Percentiles rank a stretch among this genome's conserved stretches.
Evolutionary conservation across 2,329 filamentous ascomycete species (phyloP).

Genomic region (Epichloe scottii): DNA sequence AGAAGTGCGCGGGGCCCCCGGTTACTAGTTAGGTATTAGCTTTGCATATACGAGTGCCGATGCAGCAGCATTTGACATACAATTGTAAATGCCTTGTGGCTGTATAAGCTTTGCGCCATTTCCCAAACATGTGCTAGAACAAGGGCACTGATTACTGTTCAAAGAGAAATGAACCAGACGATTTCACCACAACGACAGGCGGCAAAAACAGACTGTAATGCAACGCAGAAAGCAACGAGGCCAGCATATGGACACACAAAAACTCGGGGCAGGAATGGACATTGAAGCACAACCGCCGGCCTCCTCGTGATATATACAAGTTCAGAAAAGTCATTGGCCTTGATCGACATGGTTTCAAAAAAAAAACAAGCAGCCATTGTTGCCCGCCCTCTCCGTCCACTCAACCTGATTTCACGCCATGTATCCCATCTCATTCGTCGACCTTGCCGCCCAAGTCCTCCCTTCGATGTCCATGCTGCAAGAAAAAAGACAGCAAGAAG

Average conservation of each 20-base stretch:
- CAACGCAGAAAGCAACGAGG: no score
- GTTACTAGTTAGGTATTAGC: neutral
- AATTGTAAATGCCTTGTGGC: neutral
- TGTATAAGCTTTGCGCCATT: neutral
- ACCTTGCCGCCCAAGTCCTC: neutral
- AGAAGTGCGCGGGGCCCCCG: neutral
- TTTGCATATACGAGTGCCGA: neutral
- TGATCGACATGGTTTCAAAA: neutral
- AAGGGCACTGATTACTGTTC: neutral
- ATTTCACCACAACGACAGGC: no score
- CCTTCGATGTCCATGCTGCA: neutral
- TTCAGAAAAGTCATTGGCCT: neutral
- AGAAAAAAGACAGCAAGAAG: neutral
- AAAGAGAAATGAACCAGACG: no score
- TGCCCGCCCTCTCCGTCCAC: neutral
- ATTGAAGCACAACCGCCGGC: constrained; percentile 10
- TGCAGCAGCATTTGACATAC: neutral
- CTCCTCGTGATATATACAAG: constrained; percentile 14
- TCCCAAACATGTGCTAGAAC: neutral
- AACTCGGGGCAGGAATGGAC: neutral
- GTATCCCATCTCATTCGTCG: neutral
- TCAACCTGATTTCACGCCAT: neutral
- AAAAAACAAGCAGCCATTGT: neutral
- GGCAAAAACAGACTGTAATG: no score
- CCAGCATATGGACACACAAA: neutral